Conservation (phyloP, 192 early-diverging fungal species). For the Linnemannia hyalina region DNA sequence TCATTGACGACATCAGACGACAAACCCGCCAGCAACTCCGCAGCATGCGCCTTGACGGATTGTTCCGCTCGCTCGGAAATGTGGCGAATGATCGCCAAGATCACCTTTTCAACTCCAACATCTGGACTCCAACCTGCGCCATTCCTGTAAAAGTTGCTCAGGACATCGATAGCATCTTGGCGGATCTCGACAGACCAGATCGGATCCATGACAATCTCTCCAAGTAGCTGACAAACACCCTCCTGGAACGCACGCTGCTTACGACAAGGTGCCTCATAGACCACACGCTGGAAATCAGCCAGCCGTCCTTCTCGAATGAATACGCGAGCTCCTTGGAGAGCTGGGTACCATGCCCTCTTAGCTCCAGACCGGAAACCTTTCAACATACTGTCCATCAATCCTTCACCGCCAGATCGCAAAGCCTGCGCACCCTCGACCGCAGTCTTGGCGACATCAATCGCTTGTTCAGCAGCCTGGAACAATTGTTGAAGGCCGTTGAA, state of each 20-base stretch:
- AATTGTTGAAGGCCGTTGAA: not conserved
- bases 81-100: too few species aligned
- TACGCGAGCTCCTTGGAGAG: not conserved
- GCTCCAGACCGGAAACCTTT: not conserved
- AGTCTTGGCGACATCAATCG: not conserved
- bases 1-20: not conserved
- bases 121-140: not conserved
- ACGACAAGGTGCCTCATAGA: not conserved
- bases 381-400: not conserved
- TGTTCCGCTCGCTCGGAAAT: too few species aligned
- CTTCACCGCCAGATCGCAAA: not conserved
- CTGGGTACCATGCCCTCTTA: not conserved
- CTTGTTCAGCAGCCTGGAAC: not conserved
- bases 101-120: too few species aligned
- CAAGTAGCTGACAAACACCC: not conserved
- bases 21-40: too few species aligned
- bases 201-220: not conserved
- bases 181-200: not conserved
- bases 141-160: not conserved
- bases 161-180: not conserved
- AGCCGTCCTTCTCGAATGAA: not conserved
- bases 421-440: not conserved
- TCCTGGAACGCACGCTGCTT: not conserved
- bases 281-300: not conserved
- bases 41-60: too few species aligned